A percentile compares a stretch with the other conserved stretches of the same genome.
Evolutionary conservation across 495 filamentous ascomycete genomes (phyloP).

Genomic region (Trichocladium uniseriatum): DNA sequence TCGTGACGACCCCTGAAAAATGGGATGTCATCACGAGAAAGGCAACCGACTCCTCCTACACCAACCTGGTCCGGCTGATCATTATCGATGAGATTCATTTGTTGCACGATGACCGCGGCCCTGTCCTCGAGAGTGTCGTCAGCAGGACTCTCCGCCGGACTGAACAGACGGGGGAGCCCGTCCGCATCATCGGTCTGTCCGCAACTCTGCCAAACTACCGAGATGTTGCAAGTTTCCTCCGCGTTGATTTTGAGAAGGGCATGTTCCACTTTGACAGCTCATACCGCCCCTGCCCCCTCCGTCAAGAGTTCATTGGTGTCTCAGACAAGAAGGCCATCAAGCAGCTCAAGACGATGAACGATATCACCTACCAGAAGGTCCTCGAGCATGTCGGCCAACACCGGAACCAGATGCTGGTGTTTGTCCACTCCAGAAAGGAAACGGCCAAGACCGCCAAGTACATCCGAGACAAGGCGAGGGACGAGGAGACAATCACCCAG

Average conservation of each 20-base stretch:
- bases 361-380: constrained; percentile 95
- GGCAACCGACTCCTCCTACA: constrained; percentile 93
- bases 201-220: constrained; percentile 95
- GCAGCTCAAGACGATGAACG: constrained; percentile 98
- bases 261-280: constrained; percentile 96
- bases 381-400: constrained; percentile 90
- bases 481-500: constrained; percentile 92
- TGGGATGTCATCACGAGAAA: constrained; percentile 99
- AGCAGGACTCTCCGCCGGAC: constrained; percentile 84
- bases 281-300: constrained; percentile 83
- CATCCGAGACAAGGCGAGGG: constrained; percentile 88
- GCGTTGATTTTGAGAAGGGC: constrained; percentile 75
- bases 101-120: constrained; percentile 93
- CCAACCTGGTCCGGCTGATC: constrained; percentile 86
- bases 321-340: constrained; percentile 98
- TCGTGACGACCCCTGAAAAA: constrained; percentile 97
- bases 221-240: constrained; percentile 92
- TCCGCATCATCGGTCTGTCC: constrained; percentile 84
- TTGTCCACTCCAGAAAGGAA: constrained; percentile 96
- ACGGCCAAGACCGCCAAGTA: constrained; percentile 96
- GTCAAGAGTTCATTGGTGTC: constrained; percentile 95
- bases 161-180: constrained; percentile 86
- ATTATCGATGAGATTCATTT: constrained; percentile 98
- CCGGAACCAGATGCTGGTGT: constrained; percentile 94
- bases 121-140: constrained; percentile 94